Percentiles rank a stretch among this genome's conserved stretches.
phyloP scores from a whole-genome alignment of 164 flowering plant species.

The Nymphaea thermarum region DNA sequence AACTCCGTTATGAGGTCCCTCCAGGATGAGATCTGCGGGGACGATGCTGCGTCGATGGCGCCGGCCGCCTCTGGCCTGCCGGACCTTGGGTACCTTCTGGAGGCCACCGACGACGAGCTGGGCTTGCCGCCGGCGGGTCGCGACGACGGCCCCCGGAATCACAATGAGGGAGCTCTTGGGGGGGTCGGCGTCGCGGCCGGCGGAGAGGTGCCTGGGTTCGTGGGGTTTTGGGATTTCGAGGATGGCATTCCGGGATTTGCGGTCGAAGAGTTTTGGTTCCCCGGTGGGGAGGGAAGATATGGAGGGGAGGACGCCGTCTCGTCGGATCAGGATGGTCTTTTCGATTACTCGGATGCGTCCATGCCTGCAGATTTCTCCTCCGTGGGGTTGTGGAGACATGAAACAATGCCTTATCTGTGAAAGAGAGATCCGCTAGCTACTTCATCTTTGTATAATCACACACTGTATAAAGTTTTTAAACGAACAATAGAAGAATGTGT shows the following conservation, averaged over 20 bases:
- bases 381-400: not conserved
- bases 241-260: not conserved
- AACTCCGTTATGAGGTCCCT: constrained; percentile 46
- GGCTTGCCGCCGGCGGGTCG: constrained; percentile 49
- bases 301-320: not conserved
- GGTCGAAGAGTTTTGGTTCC: not conserved
- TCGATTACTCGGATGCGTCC: not conserved
- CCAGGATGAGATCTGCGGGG: constrained; percentile 35
- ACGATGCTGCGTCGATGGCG: constrained; percentile 6
- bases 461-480: too few species aligned
- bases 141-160: not conserved
- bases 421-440: too few species aligned
- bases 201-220: not conserved
- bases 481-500: too few species aligned
- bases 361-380: not conserved
- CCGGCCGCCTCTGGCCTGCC: constrained; percentile 13
- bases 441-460: too few species aligned
- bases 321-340: not conserved
- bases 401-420: not conserved
- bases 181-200: not conserved
- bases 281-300: not conserved
- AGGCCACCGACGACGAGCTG: constrained; percentile 74
- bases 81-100: constrained; percentile 51
- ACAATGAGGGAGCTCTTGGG: not conserved
- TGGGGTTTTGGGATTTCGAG: constrained; percentile 1